Evolutionary conservation across 2,329 filamentous ascomycete species (phyloP), one percentile per base, ranked within the genome.

Genomic region (Biscogniauxia sp.): DNA sequence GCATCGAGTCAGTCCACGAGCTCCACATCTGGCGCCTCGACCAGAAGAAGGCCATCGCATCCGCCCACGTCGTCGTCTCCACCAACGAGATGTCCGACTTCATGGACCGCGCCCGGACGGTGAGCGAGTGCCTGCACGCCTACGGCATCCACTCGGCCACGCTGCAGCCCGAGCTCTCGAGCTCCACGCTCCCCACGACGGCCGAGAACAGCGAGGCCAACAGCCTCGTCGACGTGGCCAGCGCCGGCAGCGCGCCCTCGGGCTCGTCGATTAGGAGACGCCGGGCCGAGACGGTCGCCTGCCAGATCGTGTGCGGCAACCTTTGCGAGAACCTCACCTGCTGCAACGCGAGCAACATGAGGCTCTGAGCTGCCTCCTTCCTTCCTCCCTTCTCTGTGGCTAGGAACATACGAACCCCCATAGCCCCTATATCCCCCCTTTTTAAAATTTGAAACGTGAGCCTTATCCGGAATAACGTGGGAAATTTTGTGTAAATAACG

Each of bases 21-120:
- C 78, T 93, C 17, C 89, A 91, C 66, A 84, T 92, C 63, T 93
- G 90, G 89, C 82, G 86, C 2, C 79, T 93, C 2, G 86, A 89
- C 69, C 88, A 93, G 74, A 80, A 80, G 56, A 91, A 90, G 68
- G 79, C 84, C 3, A 80, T 92, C 53, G 90, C 90, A 7, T 87
- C 87, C 0, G 89, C 87, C 1, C 89, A 92, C 69, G 77, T 93
- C 1, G 80, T 88, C 0, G 82, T 92, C 17, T 80, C 82, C 1
- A 82, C 86, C 62, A 78, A 81, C 56, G 80, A 81, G 8, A 73
- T 90, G 23, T 72, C 77, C 41, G 77, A 78, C 55, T 92, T 92
- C 70, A 82, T 85, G 75, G 77, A 79, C 55, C 83, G 83, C 61
- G 85, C 87, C 1, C 83, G 81, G 66, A 84, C 82, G 1, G 83